These are phyloP conservation scores for Mycena metata DNA, from an alignment of 768 basidiomycete species.

Conservation along the genomic window DNA sequence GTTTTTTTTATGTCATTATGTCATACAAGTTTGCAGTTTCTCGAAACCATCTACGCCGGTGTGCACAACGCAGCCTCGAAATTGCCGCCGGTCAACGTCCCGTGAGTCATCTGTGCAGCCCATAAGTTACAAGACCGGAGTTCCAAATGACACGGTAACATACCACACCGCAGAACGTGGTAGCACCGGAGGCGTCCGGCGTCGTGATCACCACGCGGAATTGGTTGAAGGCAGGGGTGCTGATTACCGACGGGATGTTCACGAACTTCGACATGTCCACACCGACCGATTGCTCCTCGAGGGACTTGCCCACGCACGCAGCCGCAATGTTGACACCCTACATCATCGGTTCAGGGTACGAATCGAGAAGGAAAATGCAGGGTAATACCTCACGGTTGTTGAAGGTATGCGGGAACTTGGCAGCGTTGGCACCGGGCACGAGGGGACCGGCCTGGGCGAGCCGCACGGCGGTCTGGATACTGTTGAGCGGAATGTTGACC, in stretches of 20 bases:
- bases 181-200: constrained; percentile 32
- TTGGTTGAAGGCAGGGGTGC: constrained; percentile 33
- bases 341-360: background rate
- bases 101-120: constrained; percentile 30
- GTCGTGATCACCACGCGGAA: constrained; percentile 39
- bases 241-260: constrained; percentile 32
- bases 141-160: constrained; percentile 4
- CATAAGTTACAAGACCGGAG: background rate
- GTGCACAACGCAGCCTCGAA: constrained; percentile 34
- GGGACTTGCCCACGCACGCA: constrained; percentile 29
- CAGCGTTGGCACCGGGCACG: constrained; percentile 11
- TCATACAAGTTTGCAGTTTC: no score
- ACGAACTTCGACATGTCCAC: constrained; percentile 31
- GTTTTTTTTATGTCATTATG: no score
- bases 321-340: constrained; percentile 25
- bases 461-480: constrained; percentile 17
- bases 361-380: background rate
- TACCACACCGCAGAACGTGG: constrained; percentile 36
- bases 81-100: constrained; percentile 27
- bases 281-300: constrained; percentile 36
- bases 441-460: constrained; percentile 35
- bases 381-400: constrained; percentile 29
- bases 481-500: constrained; percentile 23
- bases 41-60: background rate
- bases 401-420: constrained; percentile 34